These are phyloP conservation scores for Fusarium paranaense DNA, from an alignment of 2,329 filamentous ascomycete genomes.

Conservation along the genomic window DNA sequence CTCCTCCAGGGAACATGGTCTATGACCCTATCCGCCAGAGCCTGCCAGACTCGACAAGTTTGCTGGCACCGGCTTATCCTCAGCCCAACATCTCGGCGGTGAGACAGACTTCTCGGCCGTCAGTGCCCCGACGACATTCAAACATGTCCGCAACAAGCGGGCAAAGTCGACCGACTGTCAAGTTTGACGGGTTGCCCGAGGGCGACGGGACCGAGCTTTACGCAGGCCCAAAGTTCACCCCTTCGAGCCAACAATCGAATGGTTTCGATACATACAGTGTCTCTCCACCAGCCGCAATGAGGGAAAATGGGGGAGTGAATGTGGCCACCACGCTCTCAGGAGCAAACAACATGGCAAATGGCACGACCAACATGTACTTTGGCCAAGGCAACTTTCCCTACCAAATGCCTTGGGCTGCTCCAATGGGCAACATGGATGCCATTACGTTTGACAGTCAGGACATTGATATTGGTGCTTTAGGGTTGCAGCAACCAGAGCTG, in stretches of 20 bases:
- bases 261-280: conserved; percentile 57
- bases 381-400: conserved; percentile 43
- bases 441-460: conserved; percentile 84
- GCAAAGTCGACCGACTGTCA: conserved; percentile 40
- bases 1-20: conserved; percentile 68
- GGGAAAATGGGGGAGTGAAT: conserved; percentile 44
- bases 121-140: conserved; percentile 42
- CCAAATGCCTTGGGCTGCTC: conserved; percentile 46
- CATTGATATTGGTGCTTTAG: conserved; percentile 77
- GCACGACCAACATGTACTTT: conserved; percentile 42
- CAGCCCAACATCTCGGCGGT: conserved; percentile 62
- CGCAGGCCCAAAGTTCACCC: conserved; percentile 51
- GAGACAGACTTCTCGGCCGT: conserved; percentile 55
- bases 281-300: conserved; percentile 57
- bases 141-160: conserved; percentile 33
- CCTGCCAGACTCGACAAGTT: conserved; percentile 60
- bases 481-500: conserved; percentile 69
- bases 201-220: conserved; percentile 51
- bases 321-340: conserved; percentile 26
- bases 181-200: conserved; percentile 47
- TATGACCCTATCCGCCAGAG: conserved; percentile 71
- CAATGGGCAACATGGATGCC: conserved; percentile 54
- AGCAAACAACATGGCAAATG: conserved; percentile 19
- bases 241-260: conserved; percentile 56
- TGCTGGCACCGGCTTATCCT: conserved; percentile 63